Base-by-base conservation (phyloP, 129 eudicot genomes). In the Tagetes erecta region DNA sequence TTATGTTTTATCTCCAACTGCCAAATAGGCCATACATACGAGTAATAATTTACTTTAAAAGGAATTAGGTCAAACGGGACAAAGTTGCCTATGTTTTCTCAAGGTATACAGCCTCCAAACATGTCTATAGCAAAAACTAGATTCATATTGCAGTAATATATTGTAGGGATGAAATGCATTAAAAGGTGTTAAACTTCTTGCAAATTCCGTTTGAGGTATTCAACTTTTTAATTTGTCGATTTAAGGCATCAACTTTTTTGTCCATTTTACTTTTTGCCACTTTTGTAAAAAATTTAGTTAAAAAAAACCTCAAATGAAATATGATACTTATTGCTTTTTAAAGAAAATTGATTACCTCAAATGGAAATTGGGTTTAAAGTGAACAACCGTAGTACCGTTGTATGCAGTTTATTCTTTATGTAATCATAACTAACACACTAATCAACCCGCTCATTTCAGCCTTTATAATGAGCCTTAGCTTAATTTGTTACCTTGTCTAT, bases 401-500 rank as follows among this genome's bases (percentile, higher is more conserved):
- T 20, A 20, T n/a, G n/a, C 6, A 1, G 2, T 51, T 14, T 52
- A 8, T 4, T 31, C 27, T n/a, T 52, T 52, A 4, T 52, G 31
- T 52, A 52, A 52, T 12, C 58, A 52, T 14, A 41, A 51, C 10
- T 59, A 59, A 34, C 38, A 34, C 27, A 45, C 33, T 3, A 38
- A 5, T 34, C 44, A 37, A 11, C 31, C 31, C 3, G 68, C 68
- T 31, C 46, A 39, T 64, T 63, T 38, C 41, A 34, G 7, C 65
- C 65, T 59, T 33, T 67, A 5, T 6, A 68, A 58, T 49, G 3
- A 8, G 10, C 34, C 30, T 6, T 38, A 65, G 46, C 20, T 55
- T 11, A 10, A 46, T 57, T 30, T 44, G 3, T 42, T 73, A 89
- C 98, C 96, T 93, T 93, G 57, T 78, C 80, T 62, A 93, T 94